Conservation (phyloP, 805 yeast genomes). For the Saccharomycopsis babjevae region DNA sequence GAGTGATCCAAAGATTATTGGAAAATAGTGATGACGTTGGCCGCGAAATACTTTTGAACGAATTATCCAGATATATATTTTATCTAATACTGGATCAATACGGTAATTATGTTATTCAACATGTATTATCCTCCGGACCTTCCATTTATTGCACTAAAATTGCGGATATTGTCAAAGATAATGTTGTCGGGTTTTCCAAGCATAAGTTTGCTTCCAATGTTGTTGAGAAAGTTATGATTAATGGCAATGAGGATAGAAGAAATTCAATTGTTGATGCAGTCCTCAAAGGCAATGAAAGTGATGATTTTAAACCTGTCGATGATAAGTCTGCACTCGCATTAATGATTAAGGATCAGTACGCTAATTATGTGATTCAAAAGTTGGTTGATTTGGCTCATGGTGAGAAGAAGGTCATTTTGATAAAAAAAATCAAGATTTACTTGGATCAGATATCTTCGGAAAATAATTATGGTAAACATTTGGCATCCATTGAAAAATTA, state of each 20-base stretch:
- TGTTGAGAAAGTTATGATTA: constrained; percentile 83
- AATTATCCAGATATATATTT: constrained; percentile 61
- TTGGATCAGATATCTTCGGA: constrained; percentile 62
- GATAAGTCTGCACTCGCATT: constrained; percentile 66
- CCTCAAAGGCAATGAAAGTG: constrained; percentile 38
- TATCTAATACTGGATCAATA: constrained; percentile 89
- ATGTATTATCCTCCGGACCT: constrained; percentile 74
- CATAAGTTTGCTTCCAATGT: constrained; percentile 98
- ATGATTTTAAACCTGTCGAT: constrained; percentile 34
- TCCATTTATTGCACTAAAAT: constrained; percentile 44
- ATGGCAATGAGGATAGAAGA: constrained; percentile 57
- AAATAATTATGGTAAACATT: constrained; percentile 61
- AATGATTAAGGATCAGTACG: constrained; percentile 98
- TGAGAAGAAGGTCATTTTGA: constrained; percentile 56
- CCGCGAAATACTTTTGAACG: constrained; percentile 56
- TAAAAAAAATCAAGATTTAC: constrained; percentile 68
- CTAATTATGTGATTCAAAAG: constrained; percentile 94
- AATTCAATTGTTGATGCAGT: constrained; percentile 56
- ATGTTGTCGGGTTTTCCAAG: constrained; percentile 74
- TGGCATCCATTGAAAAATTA: constrained; percentile 73
- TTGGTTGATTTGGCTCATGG: constrained; percentile 74
- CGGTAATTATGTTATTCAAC: constrained; percentile 97
- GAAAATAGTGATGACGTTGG: constrained; percentile 65
- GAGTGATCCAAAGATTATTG: constrained; percentile 87
- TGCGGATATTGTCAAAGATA: constrained; percentile 55